phyloP scores from a whole-genome alignment of 306 rosid genomes.

The Neltuma alba region DNA sequence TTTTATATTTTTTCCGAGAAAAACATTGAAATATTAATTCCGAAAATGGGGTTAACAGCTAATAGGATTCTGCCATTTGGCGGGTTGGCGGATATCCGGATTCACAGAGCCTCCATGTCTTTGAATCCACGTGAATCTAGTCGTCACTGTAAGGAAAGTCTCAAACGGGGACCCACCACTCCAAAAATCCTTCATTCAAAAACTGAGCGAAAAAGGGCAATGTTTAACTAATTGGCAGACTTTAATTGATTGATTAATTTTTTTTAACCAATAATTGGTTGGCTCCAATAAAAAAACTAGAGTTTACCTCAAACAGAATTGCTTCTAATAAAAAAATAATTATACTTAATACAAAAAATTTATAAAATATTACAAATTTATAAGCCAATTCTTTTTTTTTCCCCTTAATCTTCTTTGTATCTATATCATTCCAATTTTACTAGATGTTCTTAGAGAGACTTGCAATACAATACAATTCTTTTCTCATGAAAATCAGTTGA shows the following conservation, averaged over 20 bases:
- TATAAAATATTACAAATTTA: too few species aligned
- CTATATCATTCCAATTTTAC: too few species aligned
- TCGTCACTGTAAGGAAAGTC: not conserved
- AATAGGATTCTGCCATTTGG: not conserved
- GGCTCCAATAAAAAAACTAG: too few species aligned
- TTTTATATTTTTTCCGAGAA: conserved; percentile 19
- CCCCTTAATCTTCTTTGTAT: too few species aligned
- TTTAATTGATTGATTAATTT: not conserved
- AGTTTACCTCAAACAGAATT: too few species aligned
- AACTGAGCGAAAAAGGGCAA: not conserved
- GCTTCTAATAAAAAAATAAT: too few species aligned
- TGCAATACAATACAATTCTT: not conserved
- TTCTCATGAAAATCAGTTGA: not conserved
- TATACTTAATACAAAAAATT: too few species aligned
- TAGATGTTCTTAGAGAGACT: too few species aligned
- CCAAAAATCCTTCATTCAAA: not conserved
- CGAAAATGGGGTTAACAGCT: not conserved
- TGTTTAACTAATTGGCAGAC: not conserved
- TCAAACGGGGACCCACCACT: not conserved
- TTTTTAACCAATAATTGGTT: too few species aligned
- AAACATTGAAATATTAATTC: not conserved
- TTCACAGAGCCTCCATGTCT: not conserved
- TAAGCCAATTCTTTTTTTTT: too few species aligned
- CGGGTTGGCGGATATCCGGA: not conserved
- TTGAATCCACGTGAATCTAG: conserved; percentile 24